Evolutionary conservation across 148 eudicot species (phyloP).

Genomic region (Oxyria digyna): DNA sequence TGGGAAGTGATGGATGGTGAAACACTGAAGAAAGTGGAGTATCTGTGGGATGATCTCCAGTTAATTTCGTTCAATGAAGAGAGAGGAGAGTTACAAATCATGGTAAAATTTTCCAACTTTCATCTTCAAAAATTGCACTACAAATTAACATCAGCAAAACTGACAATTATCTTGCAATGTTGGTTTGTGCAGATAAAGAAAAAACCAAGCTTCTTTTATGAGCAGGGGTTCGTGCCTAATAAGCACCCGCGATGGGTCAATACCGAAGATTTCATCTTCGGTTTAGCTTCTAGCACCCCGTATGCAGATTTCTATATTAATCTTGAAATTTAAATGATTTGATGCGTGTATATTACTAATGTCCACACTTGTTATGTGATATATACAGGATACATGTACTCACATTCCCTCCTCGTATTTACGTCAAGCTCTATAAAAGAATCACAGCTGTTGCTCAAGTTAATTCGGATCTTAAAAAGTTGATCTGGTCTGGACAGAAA

Average conservation of each 20-base stretch:
- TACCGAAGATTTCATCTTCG: conserved; percentile 49
- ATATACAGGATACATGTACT: background rate
- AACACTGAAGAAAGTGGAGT: background rate
- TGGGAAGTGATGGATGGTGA: background rate
- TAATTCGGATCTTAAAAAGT: background rate
- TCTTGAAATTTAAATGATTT: too few relatives aligned
- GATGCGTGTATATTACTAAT: too few relatives aligned
- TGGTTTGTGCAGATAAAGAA: conserved; percentile 29
- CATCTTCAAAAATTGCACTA: too few relatives aligned
- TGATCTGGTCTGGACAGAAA: background rate
- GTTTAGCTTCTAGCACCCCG: background rate
- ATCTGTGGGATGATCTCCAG: background rate
- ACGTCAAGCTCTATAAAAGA: background rate
- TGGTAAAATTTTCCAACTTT: too few relatives aligned
- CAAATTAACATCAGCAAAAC: background rate
- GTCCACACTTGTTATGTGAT: too few relatives aligned
- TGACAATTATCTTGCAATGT: background rate
- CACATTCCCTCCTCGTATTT: background rate
- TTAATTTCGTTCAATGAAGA: background rate
- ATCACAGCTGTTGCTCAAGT: background rate
- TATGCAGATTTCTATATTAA: too few relatives aligned
- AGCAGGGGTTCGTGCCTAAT: conserved; percentile 36
- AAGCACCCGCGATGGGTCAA: conserved; percentile 57
- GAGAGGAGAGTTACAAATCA: background rate
- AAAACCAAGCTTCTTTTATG: conserved; percentile 39